Evolutionary conservation across 768 basidiomycete genomes (phyloP).

Genomic region (Mycena sanguinolenta): DNA sequence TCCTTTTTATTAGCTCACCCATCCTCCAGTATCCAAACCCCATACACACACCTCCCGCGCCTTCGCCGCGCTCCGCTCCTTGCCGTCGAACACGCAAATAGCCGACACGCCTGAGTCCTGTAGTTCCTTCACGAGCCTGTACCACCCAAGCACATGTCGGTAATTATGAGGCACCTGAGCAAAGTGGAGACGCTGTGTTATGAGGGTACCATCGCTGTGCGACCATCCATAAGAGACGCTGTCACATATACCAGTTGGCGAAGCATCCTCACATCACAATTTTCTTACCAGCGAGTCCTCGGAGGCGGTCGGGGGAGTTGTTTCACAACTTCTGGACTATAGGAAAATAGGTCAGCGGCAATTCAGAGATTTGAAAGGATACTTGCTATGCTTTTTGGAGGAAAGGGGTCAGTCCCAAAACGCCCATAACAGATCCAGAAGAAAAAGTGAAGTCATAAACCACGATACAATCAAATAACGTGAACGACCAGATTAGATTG

Average conservation of each 20-base stretch:
- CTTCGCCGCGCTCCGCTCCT: constrained; percentile 76
- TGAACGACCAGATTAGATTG: neutral
- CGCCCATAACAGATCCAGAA: constrained; percentile 29
- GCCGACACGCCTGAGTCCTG: constrained; percentile 66
- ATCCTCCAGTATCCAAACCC: neutral
- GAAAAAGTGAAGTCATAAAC: neutral
- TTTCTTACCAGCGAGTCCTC: constrained; percentile 71
- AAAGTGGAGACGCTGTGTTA: constrained; percentile 88
- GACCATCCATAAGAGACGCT: constrained; percentile 22
- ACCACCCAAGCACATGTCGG: constrained; percentile 86
- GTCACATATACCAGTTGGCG: constrained; percentile 16
- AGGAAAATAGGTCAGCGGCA: neutral
- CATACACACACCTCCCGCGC: constrained; percentile 69
- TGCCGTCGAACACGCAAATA: constrained; percentile 87
- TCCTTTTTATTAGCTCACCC: neutral
- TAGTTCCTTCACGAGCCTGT: constrained; percentile 74
- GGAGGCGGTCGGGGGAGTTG: constrained; percentile 75
- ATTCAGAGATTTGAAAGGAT: neutral
- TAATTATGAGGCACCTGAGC: constrained; percentile 71
- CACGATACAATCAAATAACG: neutral
- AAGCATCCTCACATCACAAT: constrained; percentile 74
- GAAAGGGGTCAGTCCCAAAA: constrained; percentile 37
- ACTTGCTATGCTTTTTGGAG: constrained; percentile 35
- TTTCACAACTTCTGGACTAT: constrained; percentile 75
- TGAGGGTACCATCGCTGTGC: constrained; percentile 84